These are phyloP conservation scores for Closterium sp. DNA, from an alignment of 139 green algal species.

Conservation along the genomic window DNA sequence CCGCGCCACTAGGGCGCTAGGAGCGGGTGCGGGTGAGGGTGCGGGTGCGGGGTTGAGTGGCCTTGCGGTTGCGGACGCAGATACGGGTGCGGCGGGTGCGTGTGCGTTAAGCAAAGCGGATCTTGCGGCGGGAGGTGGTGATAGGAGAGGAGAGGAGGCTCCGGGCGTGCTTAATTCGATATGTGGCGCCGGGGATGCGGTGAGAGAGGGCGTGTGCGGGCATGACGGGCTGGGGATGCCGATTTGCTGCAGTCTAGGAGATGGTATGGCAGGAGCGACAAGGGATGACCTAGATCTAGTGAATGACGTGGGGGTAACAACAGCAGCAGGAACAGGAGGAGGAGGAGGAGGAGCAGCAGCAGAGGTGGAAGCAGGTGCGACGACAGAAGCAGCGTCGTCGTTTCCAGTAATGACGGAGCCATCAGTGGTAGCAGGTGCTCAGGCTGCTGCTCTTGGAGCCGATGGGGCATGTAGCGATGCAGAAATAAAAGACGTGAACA, in stretches of 20 bases:
- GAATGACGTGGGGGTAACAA: not conserved
- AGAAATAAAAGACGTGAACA: not conserved
- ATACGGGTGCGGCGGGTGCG: too few relatives aligned
- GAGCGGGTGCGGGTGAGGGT: not conserved
- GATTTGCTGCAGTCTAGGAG: too few relatives aligned
- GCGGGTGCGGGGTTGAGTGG: too few relatives aligned
- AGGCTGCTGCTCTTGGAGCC: not conserved
- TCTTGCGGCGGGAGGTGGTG: not conserved
- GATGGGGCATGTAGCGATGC: not conserved
- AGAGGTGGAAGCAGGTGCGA: not conserved
- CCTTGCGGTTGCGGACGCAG: too few relatives aligned
- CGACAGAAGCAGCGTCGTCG: not conserved
- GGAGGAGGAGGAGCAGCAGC: not conserved
- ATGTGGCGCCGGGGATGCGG: too few relatives aligned
- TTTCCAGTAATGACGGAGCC: not conserved
- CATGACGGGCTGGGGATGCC: too few relatives aligned
- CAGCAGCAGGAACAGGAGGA: not conserved
- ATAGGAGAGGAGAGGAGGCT: not conserved
- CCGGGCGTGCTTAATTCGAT: too few relatives aligned
- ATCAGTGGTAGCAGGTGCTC: not conserved
- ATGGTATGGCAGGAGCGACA: too few relatives aligned
- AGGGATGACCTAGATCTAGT: too few relatives aligned
- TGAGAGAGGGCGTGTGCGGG: too few relatives aligned
- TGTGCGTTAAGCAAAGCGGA: not conserved
- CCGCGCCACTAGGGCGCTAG: not conserved